Base-by-base conservation (phyloP, 2,329 filamentous ascomycete species). In the Ceratocystis destructans region DNA sequence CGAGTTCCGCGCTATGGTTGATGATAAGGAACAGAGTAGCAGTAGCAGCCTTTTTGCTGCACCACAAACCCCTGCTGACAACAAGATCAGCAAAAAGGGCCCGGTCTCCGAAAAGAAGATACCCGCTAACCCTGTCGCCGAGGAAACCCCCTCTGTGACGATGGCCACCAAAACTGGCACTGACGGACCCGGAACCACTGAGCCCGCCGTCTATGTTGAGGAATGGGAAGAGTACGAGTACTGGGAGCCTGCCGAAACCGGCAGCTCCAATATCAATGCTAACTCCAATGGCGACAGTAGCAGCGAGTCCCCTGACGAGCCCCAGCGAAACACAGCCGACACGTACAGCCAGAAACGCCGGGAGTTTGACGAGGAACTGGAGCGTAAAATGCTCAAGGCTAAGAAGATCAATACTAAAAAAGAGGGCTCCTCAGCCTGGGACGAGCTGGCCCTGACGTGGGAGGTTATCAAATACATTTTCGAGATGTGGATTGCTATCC, bases 401-500 rank as follows among this genome's bases (percentile, higher is more conserved):
- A 62, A 73, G 20, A 76, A 78, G 0, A 75, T 77, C 46, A 71
- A 75, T 0, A 74, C 78, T 4, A 80, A 78, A 64, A 73, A 79
- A 55, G 75, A 81, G 64, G 74, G 45, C 25, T 20, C 28, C 31
- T 25, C 41, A 15, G 44, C 57, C 7, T 63, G 75, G 69, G 71
- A 71, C 61, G 70, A 76, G 44, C 64, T 72, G 37, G 71, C 73
- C 5, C 69, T 73, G 6, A 70, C 71, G 7, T 69, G 69, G 65
- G 64, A 67, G 5, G 69, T 64, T 22, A 46, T 65, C 25, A 65
- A 71, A 25, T 73, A 75, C 41, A 70, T 75, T 41, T 61, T 68
- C 8, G 65, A 46, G 70, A 82, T 83, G 68, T 99, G 90, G 89
- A 65, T 85, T 5, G 76, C 79, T 25, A 78, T 91, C 61, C 92